A percentile compares a stretch with the other conserved stretches of the same genome.
These are phyloP conservation scores for Hippophae tibetana DNA, from an alignment of 306 rosid species.

Conservation along the genomic window DNA sequence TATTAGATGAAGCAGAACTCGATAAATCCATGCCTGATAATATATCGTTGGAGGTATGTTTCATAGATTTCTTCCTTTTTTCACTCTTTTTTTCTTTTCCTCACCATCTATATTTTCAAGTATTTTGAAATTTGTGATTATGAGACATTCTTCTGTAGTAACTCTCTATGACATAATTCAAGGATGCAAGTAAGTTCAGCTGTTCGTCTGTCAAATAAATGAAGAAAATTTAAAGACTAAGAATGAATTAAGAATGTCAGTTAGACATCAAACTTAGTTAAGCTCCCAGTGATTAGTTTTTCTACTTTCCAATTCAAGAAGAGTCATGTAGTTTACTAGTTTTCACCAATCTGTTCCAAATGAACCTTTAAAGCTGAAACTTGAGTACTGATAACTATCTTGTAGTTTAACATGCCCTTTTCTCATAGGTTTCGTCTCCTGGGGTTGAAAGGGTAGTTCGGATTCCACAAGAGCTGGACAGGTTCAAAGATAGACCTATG, in stretches of 20 bases:
- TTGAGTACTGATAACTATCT: not conserved
- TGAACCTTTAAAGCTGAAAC: conserved; percentile 4
- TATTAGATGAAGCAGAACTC: conserved; percentile 72
- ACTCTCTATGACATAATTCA: not conserved
- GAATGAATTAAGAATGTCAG: not conserved
- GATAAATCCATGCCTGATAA: conserved; percentile 77
- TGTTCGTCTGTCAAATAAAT: not conserved
- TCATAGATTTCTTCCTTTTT: conserved; percentile 11
- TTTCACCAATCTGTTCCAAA: not conserved
- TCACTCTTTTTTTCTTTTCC: not conserved
- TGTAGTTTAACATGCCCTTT: conserved; percentile 8
- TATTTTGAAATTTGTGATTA: conserved; percentile 1
- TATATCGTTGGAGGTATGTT: conserved; percentile 61
- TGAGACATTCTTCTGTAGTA: conserved; percentile 9
- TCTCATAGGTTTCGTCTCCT: conserved; percentile 85
- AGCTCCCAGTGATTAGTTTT: not conserved
- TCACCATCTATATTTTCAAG: not conserved
- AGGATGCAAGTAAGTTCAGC: conserved; percentile 11
- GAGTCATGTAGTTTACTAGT: not conserved
- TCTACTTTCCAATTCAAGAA: not conserved
- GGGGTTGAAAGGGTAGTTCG: conserved; percentile 82
- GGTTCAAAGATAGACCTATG: conserved; percentile 76
- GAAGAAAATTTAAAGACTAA: not conserved
- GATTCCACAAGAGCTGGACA: conserved; percentile 70
- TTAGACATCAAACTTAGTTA: not conserved